Evolutionary conservation across 176 grass and related monocot species (phyloP).

Genomic region (bread wheat (Triticum aestivum)): IWGSC_CS_RefSeq_v2.1 NC_057806.1:673853501-673854000

Average conservation of each 20-base stretch:
- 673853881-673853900: conserved; percentile 39
- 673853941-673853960: conserved; percentile 37
- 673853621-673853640: conserved; percentile 92
- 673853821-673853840: conserved; percentile 71
- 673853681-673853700: background rate
- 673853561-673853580: conserved; percentile 95
- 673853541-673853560: conserved; percentile 68
- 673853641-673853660: conserved; percentile 61
- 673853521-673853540: conserved; percentile 39
- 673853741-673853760: conserved; percentile 55
- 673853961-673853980: conserved; percentile 72
- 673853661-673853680: background rate
- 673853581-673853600: conserved; percentile 80
- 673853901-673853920: conserved; percentile 49
- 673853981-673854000: conserved; percentile 76
- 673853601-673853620: conserved; percentile 68
- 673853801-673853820: conserved; percentile 76
- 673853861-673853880: conserved; percentile 75
- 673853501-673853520: conserved; percentile 47
- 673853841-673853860: conserved; percentile 80
- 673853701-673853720: background rate
- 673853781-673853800: conserved; percentile 90
- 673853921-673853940: conserved; percentile 45
- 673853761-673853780: conserved; percentile 76
- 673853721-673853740: background rate